Base-by-base conservation (phyloP, 768 basidiomycete genomes). In the Boletus sp. region DNA sequence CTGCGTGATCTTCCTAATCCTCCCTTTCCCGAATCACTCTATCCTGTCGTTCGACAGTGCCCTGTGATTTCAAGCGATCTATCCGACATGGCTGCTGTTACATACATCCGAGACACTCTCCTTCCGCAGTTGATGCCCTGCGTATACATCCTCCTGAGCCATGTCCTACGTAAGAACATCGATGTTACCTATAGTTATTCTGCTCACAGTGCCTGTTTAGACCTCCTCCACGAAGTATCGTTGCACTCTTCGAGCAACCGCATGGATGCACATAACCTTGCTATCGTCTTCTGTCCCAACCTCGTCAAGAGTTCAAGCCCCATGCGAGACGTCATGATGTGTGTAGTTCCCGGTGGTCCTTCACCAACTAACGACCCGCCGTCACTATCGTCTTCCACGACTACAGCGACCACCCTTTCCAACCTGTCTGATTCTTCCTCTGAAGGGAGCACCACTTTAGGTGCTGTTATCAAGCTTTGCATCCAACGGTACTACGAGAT, bases 221-320 rank as follows among this genome's bases (percentile, higher is more conserved):
- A 92, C 63, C 76, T 94, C 6, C 76, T 92, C 59, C 87, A 94
- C 60, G 88, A 94, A 54, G 83, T 92, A 14, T 89, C 90, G 1
- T 71, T 87, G 17, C 83, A 82, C 7, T 78, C 89, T 3, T 75
- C 78, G 3, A 76, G 74, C 7, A 94, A 94, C 65, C 78, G 81
- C 36, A 94, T 94, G 92, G 86, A 89, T 63, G 88, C 90, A 11
- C 80, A 85, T 59, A 94, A 94, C 65, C 85, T 94, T 41, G 80
- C 91, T 11, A 77, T 94, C 54, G 90, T 92, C 14, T 74, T 94
- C 36, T 82, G 80, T 54, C 92, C 92, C 7, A 94, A 93, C 63
- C 83, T 94, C 47, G 81, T 92, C 55, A 84, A 84, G 56, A 76
- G 90, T 57, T 69, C 83, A 7, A 91, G 82, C 62, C 85, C 86